Conservation (phyloP, 2,329 filamentous ascomycete species). For the Pleomassaria siparia region DNA sequence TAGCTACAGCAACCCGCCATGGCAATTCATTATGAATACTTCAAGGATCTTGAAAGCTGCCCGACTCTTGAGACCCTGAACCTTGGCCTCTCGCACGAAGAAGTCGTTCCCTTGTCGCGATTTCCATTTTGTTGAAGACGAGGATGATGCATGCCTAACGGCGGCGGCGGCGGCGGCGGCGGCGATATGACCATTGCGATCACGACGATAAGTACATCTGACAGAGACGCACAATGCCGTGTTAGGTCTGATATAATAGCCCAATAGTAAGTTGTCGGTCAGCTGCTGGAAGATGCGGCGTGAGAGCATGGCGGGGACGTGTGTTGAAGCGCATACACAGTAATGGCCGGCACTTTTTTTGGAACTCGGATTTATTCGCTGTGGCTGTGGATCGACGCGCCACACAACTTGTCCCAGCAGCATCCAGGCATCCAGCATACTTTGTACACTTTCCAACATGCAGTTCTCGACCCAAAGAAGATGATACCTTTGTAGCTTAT, state of each 20-base stretch:
- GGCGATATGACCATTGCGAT: constrained; percentile 7
- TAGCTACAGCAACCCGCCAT: constrained; percentile 5
- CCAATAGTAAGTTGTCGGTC: constrained; percentile 36
- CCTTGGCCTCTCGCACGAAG: constrained; percentile 73
- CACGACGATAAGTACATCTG: constrained; percentile 15
- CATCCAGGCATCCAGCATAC: background rate
- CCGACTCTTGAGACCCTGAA: constrained; percentile 80
- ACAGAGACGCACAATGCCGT: constrained; percentile 14
- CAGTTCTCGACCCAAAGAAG: too few relatives aligned
- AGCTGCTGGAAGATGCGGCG: constrained; percentile 39
- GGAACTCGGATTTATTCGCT: background rate
- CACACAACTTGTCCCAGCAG: background rate
- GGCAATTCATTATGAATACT: constrained; percentile 49
- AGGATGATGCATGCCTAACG: constrained; percentile 34
- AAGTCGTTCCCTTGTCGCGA: constrained; percentile 72
- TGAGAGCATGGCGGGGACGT: constrained; percentile 37
- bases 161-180: constrained; percentile 4
- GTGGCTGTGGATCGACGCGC: constrained; percentile 5
- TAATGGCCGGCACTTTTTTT: constrained; percentile 17
- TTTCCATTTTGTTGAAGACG: constrained; percentile 79
- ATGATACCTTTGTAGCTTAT: too few relatives aligned
- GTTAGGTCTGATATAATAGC: constrained; percentile 7
- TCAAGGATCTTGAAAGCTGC: constrained; percentile 93
- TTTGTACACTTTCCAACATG: background rate
- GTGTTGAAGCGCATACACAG: constrained; percentile 13